Evolutionary conservation across 345 rosid genomes (phyloP).

Genomic region (Sonneratia caseolaris): DNA sequence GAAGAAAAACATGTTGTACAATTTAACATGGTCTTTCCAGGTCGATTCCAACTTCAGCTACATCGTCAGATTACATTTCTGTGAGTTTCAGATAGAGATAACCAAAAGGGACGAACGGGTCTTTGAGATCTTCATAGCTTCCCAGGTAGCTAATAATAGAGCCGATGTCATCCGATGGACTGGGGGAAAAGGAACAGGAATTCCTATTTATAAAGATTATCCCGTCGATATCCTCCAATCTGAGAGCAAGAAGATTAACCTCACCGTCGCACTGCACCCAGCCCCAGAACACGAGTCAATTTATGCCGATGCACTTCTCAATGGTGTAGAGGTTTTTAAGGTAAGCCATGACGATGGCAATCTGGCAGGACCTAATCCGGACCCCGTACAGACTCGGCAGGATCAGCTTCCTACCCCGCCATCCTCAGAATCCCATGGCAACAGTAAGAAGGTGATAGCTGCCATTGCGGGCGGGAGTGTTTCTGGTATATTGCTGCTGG

Average conservation of each 20-base stretch:
- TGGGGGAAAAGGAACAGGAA: constrained; percentile 10
- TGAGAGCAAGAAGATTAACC: not conserved
- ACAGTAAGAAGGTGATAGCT: not conserved
- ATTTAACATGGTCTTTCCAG: constrained; percentile 25
- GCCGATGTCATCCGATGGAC: constrained; percentile 5
- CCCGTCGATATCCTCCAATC: not conserved
- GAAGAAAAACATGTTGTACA: not conserved
- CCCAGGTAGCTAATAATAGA: not conserved
- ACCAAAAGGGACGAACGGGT: not conserved
- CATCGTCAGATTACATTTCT: constrained; percentile 23
- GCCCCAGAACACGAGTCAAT: not conserved
- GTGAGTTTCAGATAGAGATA: constrained; percentile 2
- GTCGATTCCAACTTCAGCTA: constrained; percentile 27
- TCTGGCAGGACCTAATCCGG: constrained; percentile 25
- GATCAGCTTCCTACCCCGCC: not conserved
- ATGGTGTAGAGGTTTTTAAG: constrained; percentile 35
- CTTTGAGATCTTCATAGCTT: constrained; percentile 19
- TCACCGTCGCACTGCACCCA: constrained; percentile 17
- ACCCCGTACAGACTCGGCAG: not conserved
- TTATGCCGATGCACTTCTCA: constrained; percentile 22
- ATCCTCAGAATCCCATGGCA: not conserved
- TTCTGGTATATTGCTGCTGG: not conserved
- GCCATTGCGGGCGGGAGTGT: not conserved
- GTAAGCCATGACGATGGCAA: not conserved
- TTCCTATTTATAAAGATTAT: constrained; percentile 25